Evolutionary conservation across 75 land plant genomes (phyloP).

Genomic region (Picea glauca): DNA sequence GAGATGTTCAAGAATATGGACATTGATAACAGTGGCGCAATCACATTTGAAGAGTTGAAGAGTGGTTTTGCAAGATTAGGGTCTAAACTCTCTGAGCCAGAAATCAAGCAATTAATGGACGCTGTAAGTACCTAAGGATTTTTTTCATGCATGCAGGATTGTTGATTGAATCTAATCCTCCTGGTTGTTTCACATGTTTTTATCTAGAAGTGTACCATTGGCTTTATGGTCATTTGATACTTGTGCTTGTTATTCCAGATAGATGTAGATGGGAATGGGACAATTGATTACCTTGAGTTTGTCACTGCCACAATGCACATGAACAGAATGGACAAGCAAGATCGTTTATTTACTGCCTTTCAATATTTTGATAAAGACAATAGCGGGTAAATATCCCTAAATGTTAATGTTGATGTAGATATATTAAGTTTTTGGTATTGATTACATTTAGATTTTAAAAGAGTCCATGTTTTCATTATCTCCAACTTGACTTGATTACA

Average conservation of each 20-base stretch:
- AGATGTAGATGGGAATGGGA: constrained; percentile 92
- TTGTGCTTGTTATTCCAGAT: constrained; percentile 35
- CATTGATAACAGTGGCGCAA: constrained; percentile 65
- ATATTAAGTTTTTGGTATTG: neutral
- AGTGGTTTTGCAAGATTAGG: constrained; percentile 55
- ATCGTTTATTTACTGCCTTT: constrained; percentile 56
- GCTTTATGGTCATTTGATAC: too few relatives aligned
- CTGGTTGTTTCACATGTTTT: too few relatives aligned
- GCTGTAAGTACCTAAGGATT: constrained; percentile 33
- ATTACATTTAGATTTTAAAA: neutral
- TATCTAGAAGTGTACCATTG: too few relatives aligned
- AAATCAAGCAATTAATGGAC: constrained; percentile 59
- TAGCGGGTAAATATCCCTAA: constrained; percentile 40
- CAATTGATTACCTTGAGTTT: constrained; percentile 80
- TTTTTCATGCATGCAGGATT: neutral
- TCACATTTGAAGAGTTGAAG: constrained; percentile 73
- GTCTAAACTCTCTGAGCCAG: constrained; percentile 46
- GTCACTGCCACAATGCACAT: constrained; percentile 87
- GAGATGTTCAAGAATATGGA: constrained; percentile 74
- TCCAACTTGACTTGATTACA: too few relatives aligned
- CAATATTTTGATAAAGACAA: constrained; percentile 72
- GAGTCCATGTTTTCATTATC: too few relatives aligned
- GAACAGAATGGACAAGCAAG: constrained; percentile 65
- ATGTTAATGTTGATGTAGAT: neutral
- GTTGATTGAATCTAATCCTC: too few relatives aligned